Evolutionary conservation across 179 eudicot species (phyloP), one percentile per base, ranked within the genome.

Genomic region (Drosera spatulata): DNA sequence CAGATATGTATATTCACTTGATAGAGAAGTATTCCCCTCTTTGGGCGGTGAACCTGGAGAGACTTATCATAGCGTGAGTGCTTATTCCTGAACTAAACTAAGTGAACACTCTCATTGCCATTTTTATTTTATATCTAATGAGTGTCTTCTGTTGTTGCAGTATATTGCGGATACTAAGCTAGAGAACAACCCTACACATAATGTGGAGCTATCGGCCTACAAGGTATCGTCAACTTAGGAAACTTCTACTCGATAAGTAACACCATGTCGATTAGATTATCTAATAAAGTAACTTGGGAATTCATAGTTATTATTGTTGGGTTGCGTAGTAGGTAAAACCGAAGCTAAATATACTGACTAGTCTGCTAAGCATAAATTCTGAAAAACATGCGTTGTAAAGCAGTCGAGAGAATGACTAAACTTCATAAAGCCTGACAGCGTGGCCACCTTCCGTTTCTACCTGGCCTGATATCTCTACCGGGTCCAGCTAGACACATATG

Each of bases 151-250:
- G 47, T 50, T 51, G 42, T 62, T 50, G 39, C 90, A 89, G 99
- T 86, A 86, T 68, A 86, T 93, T 80, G 93, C 95, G 53, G 99
- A 93, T 76, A 85, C 72, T 68, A 76, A 62, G 62, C 66, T 68
- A 1, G 97, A 85, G 76, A 93, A 89, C 66, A 81, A 71, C 59
- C 91, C 97, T 44, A 89, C 97, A 97, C 86, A 84, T 68, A 85
- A 82, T 59, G 78, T 84, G 58, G 89, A 82, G 63, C 86, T 77
- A 64, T 77, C 71, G 85, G 75, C 90, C 62, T 80, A 86, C 54
- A 93, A 93, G 97, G 97, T 93, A 80, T 61, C 41, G 50, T 52
- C 39, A 40, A 51, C 2, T 43, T 3, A n/a, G 54, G 3, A 51
- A 4, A 37, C 2, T 8, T 3, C 5, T 8, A 12, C 51, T 7